Base-by-base conservation (phyloP, 1,139 yeast genomes). In the Wickerhamiella infanticola region DNA sequence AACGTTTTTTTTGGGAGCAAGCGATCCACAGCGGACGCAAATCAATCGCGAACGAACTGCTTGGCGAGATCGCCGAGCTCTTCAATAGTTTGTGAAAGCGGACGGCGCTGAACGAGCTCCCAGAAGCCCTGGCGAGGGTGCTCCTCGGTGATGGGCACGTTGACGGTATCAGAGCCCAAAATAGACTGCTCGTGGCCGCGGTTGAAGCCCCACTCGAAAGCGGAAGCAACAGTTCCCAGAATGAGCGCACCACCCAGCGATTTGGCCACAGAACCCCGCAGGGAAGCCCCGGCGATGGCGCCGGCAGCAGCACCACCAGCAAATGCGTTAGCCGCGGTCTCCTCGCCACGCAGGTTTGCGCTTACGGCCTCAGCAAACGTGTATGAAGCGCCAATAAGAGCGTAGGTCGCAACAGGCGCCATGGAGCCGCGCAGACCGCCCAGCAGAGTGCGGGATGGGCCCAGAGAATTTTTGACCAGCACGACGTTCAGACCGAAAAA, bases 21-120 rank as follows among this genome's bases (percentile, higher is more conserved):
- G 18, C 18, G 18, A 18, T 18, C 18, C 18, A 18, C 18, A 18
- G 18, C 2, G 18, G 18, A 18, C 18, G 18, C 18, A 18, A 18
- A 18, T 38, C 47, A 52, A 41, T 49, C 53, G 31, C 45, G 43
- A 24, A 53, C 54, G 43, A 53, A 53, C 53, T 53, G 56, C 47
- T 54, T 55, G 46, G 59, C 60, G 37, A 57, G 51, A 39, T 65
- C 69, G 38, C 94, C 94, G 57, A 83, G 70, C 58, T 78, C 80
- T 53, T 77, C 81, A 37, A 81, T 73, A 23, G 94, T 82, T 65
- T 82, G 88, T 35, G 86, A 77, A 55, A 83, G 66, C 26, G 94
- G 94, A 61, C 84, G 75, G 70, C 94, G 78, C 67, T 78, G 76
- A 64, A 79, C 77, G 41, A 79, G 79, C 54, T 82, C 93, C 86